Percentiles rank a stretch among this genome's conserved stretches.
phyloP scores from a whole-genome alignment of 495 filamentous ascomycete genomes.

The Tuber magnatum region DNA sequence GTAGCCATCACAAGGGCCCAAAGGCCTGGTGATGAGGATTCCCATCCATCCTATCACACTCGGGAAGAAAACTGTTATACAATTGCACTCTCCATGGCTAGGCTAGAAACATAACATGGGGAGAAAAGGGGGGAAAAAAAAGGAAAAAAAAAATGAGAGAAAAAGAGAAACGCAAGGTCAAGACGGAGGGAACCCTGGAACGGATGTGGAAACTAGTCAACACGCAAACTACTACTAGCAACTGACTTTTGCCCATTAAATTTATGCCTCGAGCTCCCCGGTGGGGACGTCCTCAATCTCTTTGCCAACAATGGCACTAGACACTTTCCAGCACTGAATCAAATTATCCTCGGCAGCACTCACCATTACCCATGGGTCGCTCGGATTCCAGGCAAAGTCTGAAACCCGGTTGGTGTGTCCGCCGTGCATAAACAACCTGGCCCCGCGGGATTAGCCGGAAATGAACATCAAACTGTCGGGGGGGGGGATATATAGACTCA shows the following conservation, averaged over 20 bases:
- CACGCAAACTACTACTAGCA: background rate
- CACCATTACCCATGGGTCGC: slow-evolving; percentile 89
- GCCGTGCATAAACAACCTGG: slow-evolving; percentile 92
- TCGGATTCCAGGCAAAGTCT: slow-evolving; percentile 96
- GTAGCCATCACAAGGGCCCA: background rate
- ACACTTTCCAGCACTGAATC: slow-evolving; percentile 93
- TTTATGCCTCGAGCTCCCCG: slow-evolving; percentile 59
- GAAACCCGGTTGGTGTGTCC: slow-evolving; percentile 93
- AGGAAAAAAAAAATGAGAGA: background rate
- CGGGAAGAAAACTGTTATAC: background rate
- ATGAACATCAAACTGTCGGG: slow-evolving; percentile 1
- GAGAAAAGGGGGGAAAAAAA: background rate
- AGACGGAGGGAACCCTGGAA: background rate
- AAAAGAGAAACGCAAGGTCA: background rate
- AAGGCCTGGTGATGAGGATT: background rate
- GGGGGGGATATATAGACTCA: slow-evolving; percentile 46
- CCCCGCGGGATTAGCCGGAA: slow-evolving; percentile 31
- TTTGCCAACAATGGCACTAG: slow-evolving; percentile 76
- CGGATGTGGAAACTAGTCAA: background rate
- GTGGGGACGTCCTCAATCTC: slow-evolving; percentile 69
- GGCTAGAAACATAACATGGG: background rate
- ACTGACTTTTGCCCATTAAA: background rate
- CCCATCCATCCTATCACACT: background rate
- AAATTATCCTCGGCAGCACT: slow-evolving; percentile 95
- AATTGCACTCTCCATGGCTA: background rate